Conservation (phyloP, 306 rosid genomes). For the Argentina anserina region DNA sequence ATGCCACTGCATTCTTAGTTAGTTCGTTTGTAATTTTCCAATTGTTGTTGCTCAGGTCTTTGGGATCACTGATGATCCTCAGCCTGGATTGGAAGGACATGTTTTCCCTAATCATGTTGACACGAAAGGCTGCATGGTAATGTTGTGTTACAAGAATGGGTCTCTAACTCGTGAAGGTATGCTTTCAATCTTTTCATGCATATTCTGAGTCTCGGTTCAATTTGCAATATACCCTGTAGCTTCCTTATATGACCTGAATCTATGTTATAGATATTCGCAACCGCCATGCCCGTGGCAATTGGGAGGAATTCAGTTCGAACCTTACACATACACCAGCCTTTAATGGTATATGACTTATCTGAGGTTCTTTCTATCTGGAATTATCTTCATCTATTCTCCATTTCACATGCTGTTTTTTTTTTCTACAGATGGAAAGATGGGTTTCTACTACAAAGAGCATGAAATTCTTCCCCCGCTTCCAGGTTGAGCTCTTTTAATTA, state of each 20-base stretch:
- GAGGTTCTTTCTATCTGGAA: neutral
- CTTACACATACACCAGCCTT: slow-evolving; percentile 71
- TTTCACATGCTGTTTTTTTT: slow-evolving; percentile 28
- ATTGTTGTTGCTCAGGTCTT: slow-evolving; percentile 52
- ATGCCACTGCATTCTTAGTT: slow-evolving; percentile 4
- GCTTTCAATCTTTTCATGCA: no score
- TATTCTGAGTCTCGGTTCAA: neutral
- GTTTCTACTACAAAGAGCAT: slow-evolving; percentile 95
- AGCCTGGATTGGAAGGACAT: slow-evolving; percentile 90
- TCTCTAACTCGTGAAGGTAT: slow-evolving; percentile 97
- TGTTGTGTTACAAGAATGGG: slow-evolving; percentile 93
- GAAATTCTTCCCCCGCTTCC: slow-evolving; percentile 98
- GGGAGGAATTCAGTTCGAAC: slow-evolving; percentile 68
- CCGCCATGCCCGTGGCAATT: slow-evolving; percentile 60
- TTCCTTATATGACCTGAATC: slow-evolving; percentile 15
- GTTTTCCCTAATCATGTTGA: slow-evolving; percentile 95
- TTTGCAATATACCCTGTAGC: slow-evolving; percentile 3
- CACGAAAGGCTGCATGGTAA: slow-evolving; percentile 81
- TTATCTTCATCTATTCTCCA: slow-evolving; percentile 10
- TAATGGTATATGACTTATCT: slow-evolving; percentile 42
- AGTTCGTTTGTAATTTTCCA: slow-evolving; percentile 18
- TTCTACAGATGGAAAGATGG: slow-evolving; percentile 71
- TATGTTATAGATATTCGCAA: slow-evolving; percentile 66
- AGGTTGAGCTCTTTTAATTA: slow-evolving; percentile 40
- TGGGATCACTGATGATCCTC: slow-evolving; percentile 78